phyloP scores from a whole-genome alignment of 2,329 filamentous ascomycete genomes.

The Fusarium continuum region DNA sequence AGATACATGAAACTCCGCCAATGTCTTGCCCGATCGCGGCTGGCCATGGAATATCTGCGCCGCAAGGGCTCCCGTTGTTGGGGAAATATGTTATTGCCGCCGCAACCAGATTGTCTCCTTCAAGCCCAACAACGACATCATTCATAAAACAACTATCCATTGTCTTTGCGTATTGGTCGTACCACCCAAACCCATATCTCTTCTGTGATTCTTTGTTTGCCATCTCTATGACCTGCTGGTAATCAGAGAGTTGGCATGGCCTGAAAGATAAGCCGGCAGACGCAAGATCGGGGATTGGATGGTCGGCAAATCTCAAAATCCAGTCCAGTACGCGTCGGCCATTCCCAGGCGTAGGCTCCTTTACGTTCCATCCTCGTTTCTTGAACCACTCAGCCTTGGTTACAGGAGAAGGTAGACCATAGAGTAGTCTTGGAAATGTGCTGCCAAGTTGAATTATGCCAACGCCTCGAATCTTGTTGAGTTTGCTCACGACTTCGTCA shows the following conservation, averaged over 20 bases:
- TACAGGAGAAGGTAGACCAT: slow-evolving; percentile 59
- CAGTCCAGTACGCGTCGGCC: slow-evolving; percentile 64
- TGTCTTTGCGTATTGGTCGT: slow-evolving; percentile 65
- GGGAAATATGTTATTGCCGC: slow-evolving; percentile 64
- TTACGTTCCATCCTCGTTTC: slow-evolving; percentile 62
- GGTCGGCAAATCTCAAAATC: slow-evolving; percentile 61
- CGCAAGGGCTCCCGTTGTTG: slow-evolving; percentile 55
- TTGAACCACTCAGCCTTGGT: slow-evolving; percentile 61
- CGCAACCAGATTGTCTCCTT: slow-evolving; percentile 60
- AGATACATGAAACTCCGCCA: slow-evolving; percentile 69
- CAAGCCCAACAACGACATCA: slow-evolving; percentile 64
- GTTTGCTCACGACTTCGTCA: slow-evolving; percentile 58
- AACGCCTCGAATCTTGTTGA: slow-evolving; percentile 61
- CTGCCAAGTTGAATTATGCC: slow-evolving; percentile 65
- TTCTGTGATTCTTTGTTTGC: slow-evolving; percentile 58
- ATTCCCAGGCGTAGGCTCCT: slow-evolving; percentile 54
- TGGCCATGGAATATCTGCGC: slow-evolving; percentile 66
- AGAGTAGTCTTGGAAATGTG: slow-evolving; percentile 66
- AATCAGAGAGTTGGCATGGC: slow-evolving; percentile 57
- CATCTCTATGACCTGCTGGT: slow-evolving; percentile 58
- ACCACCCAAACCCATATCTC: slow-evolving; percentile 64
- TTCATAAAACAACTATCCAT: slow-evolving; percentile 58
- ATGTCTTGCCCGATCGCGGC: slow-evolving; percentile 59
- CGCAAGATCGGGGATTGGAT: slow-evolving; percentile 53
- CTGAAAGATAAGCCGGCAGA: slow-evolving; percentile 56